Evolutionary conservation across 345 rosid genomes (phyloP).

Genomic region (Cochlearia excelsa): DNA sequence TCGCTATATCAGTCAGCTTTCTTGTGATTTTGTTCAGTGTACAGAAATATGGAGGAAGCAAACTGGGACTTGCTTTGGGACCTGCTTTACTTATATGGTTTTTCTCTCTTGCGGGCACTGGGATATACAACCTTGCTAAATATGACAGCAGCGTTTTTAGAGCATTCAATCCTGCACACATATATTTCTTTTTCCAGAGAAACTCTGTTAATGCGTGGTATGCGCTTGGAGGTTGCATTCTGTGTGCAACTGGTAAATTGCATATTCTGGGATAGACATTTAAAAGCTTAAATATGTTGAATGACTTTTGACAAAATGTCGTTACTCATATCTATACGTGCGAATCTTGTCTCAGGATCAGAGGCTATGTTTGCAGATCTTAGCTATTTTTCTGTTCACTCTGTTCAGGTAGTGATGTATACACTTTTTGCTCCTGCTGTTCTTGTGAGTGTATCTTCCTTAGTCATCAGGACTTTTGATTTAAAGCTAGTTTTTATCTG

Average conservation of each 20-base stretch:
- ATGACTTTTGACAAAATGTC: conserved; percentile 4
- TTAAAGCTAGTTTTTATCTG: conserved; percentile 51
- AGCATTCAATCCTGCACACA: conserved; percentile 89
- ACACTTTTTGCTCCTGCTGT: conserved; percentile 15
- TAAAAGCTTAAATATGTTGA: conserved; percentile 10
- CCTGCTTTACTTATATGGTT: conserved; percentile 97
- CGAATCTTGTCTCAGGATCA: conserved; percentile 60
- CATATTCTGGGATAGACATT: neutral
- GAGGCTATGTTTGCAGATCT: conserved; percentile 99
- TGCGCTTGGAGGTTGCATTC: conserved; percentile 94
- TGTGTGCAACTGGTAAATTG: conserved; percentile 87
- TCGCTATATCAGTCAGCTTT: conserved; percentile 83
- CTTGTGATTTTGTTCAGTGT: conserved; percentile 92
- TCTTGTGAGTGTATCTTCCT: conserved; percentile 14
- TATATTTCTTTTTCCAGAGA: conserved; percentile 83
- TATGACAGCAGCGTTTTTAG: conserved; percentile 73
- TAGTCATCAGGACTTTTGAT: conserved; percentile 35
- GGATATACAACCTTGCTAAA: conserved; percentile 78
- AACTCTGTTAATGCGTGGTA: conserved; percentile 85
- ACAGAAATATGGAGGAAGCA: conserved; percentile 97
- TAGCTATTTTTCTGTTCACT: conserved; percentile 89
- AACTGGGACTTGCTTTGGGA: conserved; percentile 87
- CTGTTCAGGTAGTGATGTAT: conserved; percentile 71
- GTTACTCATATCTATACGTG: conserved; percentile 23
- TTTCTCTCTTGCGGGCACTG: conserved; percentile 82